These are phyloP conservation scores for Solanum aculeatissimum DNA, from an alignment of 305 asterid species.

Conservation along the genomic window DNA sequence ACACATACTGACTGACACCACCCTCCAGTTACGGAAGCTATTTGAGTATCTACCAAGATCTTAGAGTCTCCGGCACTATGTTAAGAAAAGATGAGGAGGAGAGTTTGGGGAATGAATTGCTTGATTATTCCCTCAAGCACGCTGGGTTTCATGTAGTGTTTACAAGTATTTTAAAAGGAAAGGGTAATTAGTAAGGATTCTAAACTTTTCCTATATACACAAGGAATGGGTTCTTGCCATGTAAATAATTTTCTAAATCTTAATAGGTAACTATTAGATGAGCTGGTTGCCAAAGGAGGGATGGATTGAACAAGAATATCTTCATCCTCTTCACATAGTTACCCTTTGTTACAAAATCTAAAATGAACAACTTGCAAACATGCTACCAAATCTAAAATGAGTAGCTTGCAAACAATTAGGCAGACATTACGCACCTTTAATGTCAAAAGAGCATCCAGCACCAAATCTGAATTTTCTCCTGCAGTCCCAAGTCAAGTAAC, in stretches of 20 bases:
- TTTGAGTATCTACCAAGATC: not conserved
- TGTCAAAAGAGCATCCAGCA: constrained; percentile 58
- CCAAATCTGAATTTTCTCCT: constrained; percentile 55
- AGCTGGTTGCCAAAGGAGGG: not conserved
- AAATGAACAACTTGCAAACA: not conserved
- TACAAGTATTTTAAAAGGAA: not conserved
- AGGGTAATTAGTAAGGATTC: not conserved
- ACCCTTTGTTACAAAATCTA: not conserved
- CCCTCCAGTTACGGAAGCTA: not conserved
- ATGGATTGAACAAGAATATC: not conserved
- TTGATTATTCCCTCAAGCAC: not conserved
- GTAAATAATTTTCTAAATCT: not conserved
- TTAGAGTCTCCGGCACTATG: not conserved
- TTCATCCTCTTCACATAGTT: not conserved
- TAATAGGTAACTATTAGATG: not conserved
- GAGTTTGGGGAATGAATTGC: not conserved
- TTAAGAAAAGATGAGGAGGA: not conserved
- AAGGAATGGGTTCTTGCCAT: not conserved
- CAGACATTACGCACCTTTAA: constrained; percentile 39
- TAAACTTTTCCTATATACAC: not conserved
- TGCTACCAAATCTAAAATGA: not conserved
- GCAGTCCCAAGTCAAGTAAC: constrained; percentile 9
- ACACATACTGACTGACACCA: not conserved
- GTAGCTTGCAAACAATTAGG: not conserved
- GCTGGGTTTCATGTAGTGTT: not conserved